Evolutionary conservation across 306 rosid genomes (phyloP).

Genomic region (Fragaria vesca): DNA sequence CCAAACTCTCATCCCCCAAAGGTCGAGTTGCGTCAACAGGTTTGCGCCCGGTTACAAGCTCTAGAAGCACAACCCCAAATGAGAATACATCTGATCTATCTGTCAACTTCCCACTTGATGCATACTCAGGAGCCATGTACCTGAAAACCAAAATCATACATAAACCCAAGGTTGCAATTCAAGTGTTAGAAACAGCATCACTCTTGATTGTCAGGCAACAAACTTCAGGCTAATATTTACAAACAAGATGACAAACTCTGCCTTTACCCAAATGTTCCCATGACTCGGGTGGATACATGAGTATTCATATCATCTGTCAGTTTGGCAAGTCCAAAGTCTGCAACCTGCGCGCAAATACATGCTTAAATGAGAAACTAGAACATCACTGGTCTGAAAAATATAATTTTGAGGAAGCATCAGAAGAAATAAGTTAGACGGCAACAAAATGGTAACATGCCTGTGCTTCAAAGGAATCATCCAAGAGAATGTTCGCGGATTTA

Average conservation of each 20-base stretch:
- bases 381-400: neutral
- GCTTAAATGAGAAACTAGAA: constrained; percentile 28
- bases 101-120: constrained; percentile 88
- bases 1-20: constrained; percentile 94
- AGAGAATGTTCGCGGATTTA: constrained; percentile 83
- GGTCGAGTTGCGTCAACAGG: constrained; percentile 82
- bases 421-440: constrained; percentile 1
- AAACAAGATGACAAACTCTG: neutral
- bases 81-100: constrained; percentile 96
- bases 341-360: constrained; percentile 57
- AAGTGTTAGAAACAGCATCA: neutral
- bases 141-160: constrained; percentile 33
- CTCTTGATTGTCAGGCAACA: constrained; percentile 8
- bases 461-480: constrained; percentile 80
- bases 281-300: constrained; percentile 91
- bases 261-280: constrained; percentile 97
- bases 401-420: neutral
- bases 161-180: neutral
- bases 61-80: constrained; percentile 90
- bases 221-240: neutral
- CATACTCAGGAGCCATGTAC: constrained; percentile 98
- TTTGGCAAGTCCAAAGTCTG: constrained; percentile 95
- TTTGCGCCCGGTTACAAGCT: constrained; percentile 84
- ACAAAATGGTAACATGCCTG: constrained; percentile 38
- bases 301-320: constrained; percentile 66